Conservation (phyloP, 2,329 filamentous ascomycete genomes). For the Claviceps sp. region DNA sequence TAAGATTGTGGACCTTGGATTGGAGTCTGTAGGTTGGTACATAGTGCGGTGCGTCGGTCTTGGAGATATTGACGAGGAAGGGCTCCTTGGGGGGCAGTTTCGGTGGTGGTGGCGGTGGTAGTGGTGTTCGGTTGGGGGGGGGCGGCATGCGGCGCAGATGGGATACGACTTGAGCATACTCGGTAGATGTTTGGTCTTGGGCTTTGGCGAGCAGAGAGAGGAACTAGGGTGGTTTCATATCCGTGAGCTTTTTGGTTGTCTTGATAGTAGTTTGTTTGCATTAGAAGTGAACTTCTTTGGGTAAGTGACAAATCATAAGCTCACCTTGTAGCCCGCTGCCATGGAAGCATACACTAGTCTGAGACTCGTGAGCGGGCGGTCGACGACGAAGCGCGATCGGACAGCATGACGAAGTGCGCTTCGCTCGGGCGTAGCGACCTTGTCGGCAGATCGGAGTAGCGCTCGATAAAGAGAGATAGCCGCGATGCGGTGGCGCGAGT, state of each 20-base stretch:
- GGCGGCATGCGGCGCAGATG: constrained; percentile 24
- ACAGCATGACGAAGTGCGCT: constrained; percentile 33
- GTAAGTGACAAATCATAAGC: no score
- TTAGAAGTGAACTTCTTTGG: not conserved
- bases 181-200: constrained; percentile 21
- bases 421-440: constrained; percentile 36
- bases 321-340: constrained; percentile 52
- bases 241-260: not conserved
- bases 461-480: constrained; percentile 60
- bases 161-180: constrained; percentile 27
- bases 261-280: not conserved
- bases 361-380: constrained; percentile 42
- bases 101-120: constrained; percentile 4
- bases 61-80: constrained; percentile 20
- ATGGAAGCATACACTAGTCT: constrained; percentile 50
- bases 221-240: constrained; percentile 14
- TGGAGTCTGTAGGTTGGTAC: constrained; percentile 29
- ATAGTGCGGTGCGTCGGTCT: constrained; percentile 30
- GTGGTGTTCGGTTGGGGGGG: constrained; percentile 8
- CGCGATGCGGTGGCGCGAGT: constrained; percentile 39
- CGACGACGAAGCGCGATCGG: constrained; percentile 47
- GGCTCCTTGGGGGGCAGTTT: constrained; percentile 13
- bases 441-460: constrained; percentile 45
- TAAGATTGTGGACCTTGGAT: constrained; percentile 35
- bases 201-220: constrained; percentile 27